These are phyloP conservation scores for Mychonastes homosphaera DNA, from an alignment of 139 green algal genomes.

Conservation along the genomic window DNA sequence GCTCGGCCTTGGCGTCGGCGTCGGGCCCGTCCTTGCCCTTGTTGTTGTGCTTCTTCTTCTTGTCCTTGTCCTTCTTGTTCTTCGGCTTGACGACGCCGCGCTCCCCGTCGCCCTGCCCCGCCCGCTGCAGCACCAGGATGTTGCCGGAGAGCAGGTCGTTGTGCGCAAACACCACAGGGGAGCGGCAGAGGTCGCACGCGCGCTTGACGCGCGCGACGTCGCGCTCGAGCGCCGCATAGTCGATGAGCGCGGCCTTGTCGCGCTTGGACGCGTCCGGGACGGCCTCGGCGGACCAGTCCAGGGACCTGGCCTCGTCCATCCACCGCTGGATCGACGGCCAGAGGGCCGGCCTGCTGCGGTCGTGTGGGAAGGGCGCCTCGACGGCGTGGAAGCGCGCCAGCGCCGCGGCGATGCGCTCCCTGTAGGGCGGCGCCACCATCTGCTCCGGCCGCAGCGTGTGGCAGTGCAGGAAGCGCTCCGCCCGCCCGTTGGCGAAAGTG, in stretches of 20 bases:
- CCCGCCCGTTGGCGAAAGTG: constrained; percentile 68
- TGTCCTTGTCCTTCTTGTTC: too few relatives aligned
- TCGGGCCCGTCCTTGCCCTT: too few relatives aligned
- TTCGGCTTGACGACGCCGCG: too few relatives aligned
- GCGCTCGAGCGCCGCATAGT: constrained; percentile 36
- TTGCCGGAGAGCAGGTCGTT: constrained; percentile 85
- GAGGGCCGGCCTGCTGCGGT: constrained; percentile 11
- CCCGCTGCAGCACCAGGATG: constrained; percentile 57
- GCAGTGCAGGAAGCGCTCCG: constrained; percentile 64
- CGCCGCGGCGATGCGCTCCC: constrained; percentile 44
- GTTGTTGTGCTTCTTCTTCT: too few relatives aligned
- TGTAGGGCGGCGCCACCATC: constrained; percentile 39
- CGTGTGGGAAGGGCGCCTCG: constrained; percentile 1
- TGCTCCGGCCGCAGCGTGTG: constrained; percentile 50
- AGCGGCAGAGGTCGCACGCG: constrained; percentile 21
- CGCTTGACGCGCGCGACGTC: constrained; percentile 43
- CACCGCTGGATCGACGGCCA: constrained; percentile 27
- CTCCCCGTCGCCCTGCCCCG: background rate
- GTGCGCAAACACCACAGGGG: constrained; percentile 68
- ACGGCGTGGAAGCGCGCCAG: constrained; percentile 45
- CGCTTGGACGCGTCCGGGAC: constrained; percentile 30
- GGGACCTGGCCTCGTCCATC: constrained; percentile 44
- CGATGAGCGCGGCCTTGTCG: constrained; percentile 36
- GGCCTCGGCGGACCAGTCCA: too few relatives aligned
- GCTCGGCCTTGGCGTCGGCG: too few relatives aligned